Evolutionary conservation across 495 filamentous ascomycete species (phyloP), one percentile per base, ranked within the genome.

Genomic region (Hypoxylon crocopeplum): DNA sequence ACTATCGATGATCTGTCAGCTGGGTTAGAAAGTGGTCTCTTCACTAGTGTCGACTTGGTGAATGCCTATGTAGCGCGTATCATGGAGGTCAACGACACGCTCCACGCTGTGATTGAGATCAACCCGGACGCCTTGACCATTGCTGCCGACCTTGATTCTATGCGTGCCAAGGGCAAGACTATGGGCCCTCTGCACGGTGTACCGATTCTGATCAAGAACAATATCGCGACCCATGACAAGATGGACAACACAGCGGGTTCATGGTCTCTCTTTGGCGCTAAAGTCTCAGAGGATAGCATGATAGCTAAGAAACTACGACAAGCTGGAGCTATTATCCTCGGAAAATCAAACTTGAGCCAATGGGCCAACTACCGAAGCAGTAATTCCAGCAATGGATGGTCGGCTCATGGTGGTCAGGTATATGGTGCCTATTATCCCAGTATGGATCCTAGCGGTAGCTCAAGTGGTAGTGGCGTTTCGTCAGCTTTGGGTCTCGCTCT

Each of bases 1-100:
- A 80, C 78, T 0, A 66, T 78, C 8, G 83, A 86, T 20, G 77
- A 86, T 22, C 68, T 86, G 2, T 66, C 72, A 7, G 59, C 59
- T 16, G 82, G 82, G 7, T 70, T 89, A 3, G 69, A 79, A 8
- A 67, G 52, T 32, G 78, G 78, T 1, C 64, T 72, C 13, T 85
- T 82, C 48, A 81, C 78, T 0, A 84, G 80, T 64, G 80, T 81
- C 16, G 81, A 86, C 48, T 70, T 87, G 15, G 82, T 84, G 15
- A 79, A 72, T 40, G 69, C 75, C 7, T 81, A 79, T 53, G 68
- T 74, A 12, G 59, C 62, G 5, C 73, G 77, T 17, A 80, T 79
- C 34, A 11, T 41, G 10, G 74, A 80, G 55, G 74, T 79, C 22
- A 77, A 79, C 32, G 27, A 48, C 5, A 52, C 60, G 10, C 70